Evolutionary conservation across 306 rosid species (phyloP).

Genomic region (Luffa aegyptiaca): DNA sequence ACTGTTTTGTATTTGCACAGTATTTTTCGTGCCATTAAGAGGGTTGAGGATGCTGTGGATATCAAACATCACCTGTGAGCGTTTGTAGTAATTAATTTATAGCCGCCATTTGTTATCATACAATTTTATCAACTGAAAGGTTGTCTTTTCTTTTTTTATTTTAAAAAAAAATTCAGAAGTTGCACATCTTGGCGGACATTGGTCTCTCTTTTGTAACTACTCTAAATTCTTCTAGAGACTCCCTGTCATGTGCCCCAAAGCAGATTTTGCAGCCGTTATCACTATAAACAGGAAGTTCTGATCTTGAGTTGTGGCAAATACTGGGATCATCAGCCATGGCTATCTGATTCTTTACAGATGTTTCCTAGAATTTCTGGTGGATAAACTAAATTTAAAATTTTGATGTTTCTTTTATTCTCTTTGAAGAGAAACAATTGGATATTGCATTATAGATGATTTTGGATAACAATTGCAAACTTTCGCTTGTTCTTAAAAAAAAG

Average conservation of each 20-base stretch:
- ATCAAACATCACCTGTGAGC: slow-evolving; percentile 46
- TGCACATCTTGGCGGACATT: slow-evolving; percentile 76
- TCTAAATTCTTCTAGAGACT: slow-evolving; percentile 32
- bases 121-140: not conserved
- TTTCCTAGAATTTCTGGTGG: not conserved
- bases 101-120: slow-evolving; percentile 3
- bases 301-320: not conserved
- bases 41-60: slow-evolving; percentile 69
- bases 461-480: not conserved
- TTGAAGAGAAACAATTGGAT: not conserved
- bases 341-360: not conserved
- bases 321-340: not conserved
- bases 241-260: slow-evolving; percentile 50
- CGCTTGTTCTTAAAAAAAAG: not conserved
- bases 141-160: not conserved
- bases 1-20: slow-evolving; percentile 42
- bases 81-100: not conserved
- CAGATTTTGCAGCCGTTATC: slow-evolving; percentile 67
- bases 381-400: not conserved
- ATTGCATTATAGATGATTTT: too few species aligned
- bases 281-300: slow-evolving; percentile 11
- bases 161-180: slow-evolving; percentile 57
- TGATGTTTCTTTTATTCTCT: not conserved
- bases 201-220: slow-evolving; percentile 53
- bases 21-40: slow-evolving; percentile 77